Percentiles rank a stretch among this genome's conserved stretches.
phyloP scores from a whole-genome alignment of 2,329 filamentous ascomycete species.

The Claviceps sp. region DNA sequence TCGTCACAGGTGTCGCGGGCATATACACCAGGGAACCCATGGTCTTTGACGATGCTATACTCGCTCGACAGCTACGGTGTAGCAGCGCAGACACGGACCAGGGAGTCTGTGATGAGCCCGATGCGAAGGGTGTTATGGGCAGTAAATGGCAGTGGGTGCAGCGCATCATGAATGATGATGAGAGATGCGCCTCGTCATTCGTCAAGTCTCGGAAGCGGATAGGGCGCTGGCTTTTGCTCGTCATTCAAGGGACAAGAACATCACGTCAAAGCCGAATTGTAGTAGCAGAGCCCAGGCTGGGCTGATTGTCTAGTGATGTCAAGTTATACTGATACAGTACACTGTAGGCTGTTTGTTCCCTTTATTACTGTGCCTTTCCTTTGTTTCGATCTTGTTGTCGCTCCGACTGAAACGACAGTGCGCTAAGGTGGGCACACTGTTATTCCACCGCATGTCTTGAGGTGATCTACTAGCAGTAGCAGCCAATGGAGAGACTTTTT shows the following conservation, averaged over 20 bases:
- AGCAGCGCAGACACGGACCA: not conserved
- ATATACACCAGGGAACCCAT: conserved; percentile 1
- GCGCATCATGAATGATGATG: not conserved
- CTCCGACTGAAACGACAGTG: too few species aligned
- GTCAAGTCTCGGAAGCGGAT: not conserved
- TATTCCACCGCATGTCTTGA: too few species aligned
- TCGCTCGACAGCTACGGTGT: not conserved
- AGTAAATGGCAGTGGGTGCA: conserved; percentile 3
- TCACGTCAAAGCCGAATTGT: too few species aligned
- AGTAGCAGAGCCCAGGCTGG: too few species aligned
- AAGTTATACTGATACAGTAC: too few species aligned
- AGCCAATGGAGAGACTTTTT: too few species aligned
- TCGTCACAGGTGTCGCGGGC: conserved; percentile 3
- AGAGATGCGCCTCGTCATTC: not conserved
- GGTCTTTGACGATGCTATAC: not conserved
- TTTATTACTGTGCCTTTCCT: too few species aligned
- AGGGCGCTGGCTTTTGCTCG: not conserved
- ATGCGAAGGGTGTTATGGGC: not conserved
- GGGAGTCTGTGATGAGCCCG: not conserved
- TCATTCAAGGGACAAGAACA: not conserved
- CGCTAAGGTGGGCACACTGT: too few species aligned
- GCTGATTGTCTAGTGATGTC: too few species aligned
- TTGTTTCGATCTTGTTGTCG: too few species aligned
- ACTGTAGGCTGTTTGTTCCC: too few species aligned
- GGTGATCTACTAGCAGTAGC: too few species aligned